Base-by-base conservation (phyloP, 106 monocot species). In the Dendrobium huoshanense region DNA sequence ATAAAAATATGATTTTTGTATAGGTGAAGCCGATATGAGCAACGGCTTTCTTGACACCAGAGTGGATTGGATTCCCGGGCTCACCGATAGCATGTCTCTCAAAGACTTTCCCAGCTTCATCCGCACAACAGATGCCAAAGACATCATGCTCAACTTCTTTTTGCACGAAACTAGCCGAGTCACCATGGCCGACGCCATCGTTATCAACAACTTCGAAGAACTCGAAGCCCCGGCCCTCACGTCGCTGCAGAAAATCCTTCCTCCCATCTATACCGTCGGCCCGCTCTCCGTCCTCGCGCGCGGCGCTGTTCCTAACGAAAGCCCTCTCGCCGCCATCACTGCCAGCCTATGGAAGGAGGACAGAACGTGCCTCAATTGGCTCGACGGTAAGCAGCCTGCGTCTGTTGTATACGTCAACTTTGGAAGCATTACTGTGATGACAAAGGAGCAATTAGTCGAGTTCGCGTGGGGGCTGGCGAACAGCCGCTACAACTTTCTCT, bases 81-180 rank as follows among this genome's bases (percentile, higher is more conserved):
- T 81, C 56, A 61, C 15, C 9, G 25, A 47, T 17, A 59, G 75
- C 19, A 56, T 81, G 25, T 80, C 86, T 20, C 82, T 91, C 24
- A 83, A 80, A 55, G 94, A 94, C 80, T 41, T 91, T 8, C 84
- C 88, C 0, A 86, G 87, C 73, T 94, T 94, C 84, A 80, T 91
- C 77, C 73, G 94, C 45, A 89, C 91, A 2, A 85, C 86, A 6
- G 82, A 89, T 67, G 41, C 31, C 17, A 55, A 89, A 67, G 89
- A 91, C 77, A 31, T 84, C 58, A 74, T 87, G 79, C 79, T 91
- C 54, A 82, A 80, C 45, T 79, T 79, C 51, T 13, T 73, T 4
- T 1, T 81, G 0, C 75, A 61, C 0, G 81, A 81, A 31, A 81
- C 81, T 11, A 45, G 81, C 73, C 43, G 81, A 75, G 37, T 43